phyloP scores from a whole-genome alignment of 164 flowering plant species.

The Berberis thunbergii region DNA sequence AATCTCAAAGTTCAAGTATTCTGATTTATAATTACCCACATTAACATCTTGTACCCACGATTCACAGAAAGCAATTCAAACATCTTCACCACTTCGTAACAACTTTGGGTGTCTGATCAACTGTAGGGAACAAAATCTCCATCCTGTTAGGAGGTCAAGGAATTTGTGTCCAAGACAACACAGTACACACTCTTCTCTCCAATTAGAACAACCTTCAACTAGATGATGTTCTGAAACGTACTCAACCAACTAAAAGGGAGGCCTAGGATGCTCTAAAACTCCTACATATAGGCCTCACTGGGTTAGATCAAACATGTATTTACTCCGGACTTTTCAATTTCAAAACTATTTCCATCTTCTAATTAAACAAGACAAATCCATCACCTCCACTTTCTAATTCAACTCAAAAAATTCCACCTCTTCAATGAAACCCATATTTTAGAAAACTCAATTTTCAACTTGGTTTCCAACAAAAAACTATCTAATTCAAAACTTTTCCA shows the following conservation, averaged over 20 bases:
- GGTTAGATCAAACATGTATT: too few species aligned
- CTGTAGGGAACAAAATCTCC: slow-evolving; percentile 24
- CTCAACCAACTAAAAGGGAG: too few species aligned
- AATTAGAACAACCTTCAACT: background rate
- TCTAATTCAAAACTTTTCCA: slow-evolving; percentile 8
- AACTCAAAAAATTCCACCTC: too few species aligned
- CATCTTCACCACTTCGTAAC: slow-evolving; percentile 29
- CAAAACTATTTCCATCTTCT: too few species aligned
- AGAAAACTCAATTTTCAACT: too few species aligned
- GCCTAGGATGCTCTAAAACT: too few species aligned
- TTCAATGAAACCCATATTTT: too few species aligned
- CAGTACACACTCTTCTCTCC: slow-evolving; percentile 43
- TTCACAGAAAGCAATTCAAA: slow-evolving; percentile 17
- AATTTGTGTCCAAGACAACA: slow-evolving; percentile 38
- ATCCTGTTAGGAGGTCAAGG: slow-evolving; percentile 1
- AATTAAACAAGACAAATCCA: too few species aligned
- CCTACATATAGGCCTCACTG: too few species aligned
- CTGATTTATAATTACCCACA: slow-evolving; percentile 23
- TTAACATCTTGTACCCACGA: slow-evolving; percentile 6
- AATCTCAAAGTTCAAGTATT: slow-evolving; percentile 27
- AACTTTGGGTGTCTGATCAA: slow-evolving; percentile 19
- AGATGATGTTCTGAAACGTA: slow-evolving; percentile 13
- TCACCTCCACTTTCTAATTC: too few species aligned
- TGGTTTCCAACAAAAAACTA: too few species aligned
- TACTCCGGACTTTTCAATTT: too few species aligned